Evolutionary conservation across 257 asterid species (phyloP).

Genomic region (Solanum paucissectum): DNA sequence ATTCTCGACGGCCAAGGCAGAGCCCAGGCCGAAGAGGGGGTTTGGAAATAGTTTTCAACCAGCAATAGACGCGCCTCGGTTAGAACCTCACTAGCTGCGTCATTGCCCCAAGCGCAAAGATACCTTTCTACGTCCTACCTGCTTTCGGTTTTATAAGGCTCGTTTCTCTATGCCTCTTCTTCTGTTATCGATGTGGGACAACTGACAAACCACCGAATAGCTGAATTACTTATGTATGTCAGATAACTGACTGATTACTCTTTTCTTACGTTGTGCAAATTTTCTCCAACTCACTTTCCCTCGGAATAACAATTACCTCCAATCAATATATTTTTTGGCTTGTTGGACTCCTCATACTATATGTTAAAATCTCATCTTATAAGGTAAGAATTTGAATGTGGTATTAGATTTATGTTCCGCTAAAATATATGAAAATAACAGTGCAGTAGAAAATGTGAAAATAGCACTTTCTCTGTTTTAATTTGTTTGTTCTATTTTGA

Average conservation of each 20-base stretch:
- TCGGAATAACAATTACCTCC: neutral
- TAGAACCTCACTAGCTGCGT: constrained; percentile 31
- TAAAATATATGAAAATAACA: neutral
- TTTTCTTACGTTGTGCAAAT: neutral
- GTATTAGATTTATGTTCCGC: neutral
- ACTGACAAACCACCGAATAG: neutral
- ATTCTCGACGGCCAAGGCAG: too few species aligned
- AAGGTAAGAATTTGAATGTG: neutral
- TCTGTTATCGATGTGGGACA: constrained; percentile 14
- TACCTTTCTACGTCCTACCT: accelerated
- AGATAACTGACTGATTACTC: neutral
- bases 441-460: neutral
- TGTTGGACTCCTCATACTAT: neutral
- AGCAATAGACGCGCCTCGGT: too few species aligned
- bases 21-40: too few species aligned
- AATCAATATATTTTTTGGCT: neutral
- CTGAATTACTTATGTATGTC: neutral
- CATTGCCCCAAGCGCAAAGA: constrained; percentile 34
- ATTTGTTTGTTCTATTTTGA: too few species aligned
- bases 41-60: too few species aligned
- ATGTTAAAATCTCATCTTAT: neutral
- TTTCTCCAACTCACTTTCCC: neutral
- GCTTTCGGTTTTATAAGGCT: neutral
- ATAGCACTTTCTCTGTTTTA: neutral
- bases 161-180: neutral